phyloP scores from a whole-genome alignment of 2,329 filamentous ascomycete species.

The Acrodontium crateriforme region DNA sequence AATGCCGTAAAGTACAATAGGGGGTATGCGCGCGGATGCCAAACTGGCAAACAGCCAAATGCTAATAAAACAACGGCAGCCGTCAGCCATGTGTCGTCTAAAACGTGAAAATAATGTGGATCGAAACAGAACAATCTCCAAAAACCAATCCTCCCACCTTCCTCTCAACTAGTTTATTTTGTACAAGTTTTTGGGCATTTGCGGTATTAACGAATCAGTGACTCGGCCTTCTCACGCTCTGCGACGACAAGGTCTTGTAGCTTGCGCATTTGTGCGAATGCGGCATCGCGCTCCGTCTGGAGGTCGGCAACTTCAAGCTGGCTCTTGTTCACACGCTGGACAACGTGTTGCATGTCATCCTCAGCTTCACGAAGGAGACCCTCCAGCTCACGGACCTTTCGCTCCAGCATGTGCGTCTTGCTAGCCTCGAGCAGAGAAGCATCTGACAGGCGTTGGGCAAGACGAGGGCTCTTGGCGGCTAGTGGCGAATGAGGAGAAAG shows the following conservation, averaged over 20 bases:
- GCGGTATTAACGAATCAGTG: slow-evolving; percentile 9
- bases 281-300: slow-evolving; percentile 61
- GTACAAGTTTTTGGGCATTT: not conserved
- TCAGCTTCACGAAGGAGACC: slow-evolving; percentile 63
- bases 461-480: slow-evolving; percentile 29
- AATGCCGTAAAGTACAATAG: too few species aligned
- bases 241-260: slow-evolving; percentile 54
- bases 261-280: slow-evolving; percentile 54
- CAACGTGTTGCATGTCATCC: slow-evolving; percentile 70
- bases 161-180: too few species aligned
- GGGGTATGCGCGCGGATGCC: too few species aligned
- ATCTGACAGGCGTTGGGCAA: slow-evolving; percentile 28
- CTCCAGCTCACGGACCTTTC: slow-evolving; percentile 73
- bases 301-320: slow-evolving; percentile 73
- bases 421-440: slow-evolving; percentile 41
- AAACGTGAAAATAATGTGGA: too few species aligned
- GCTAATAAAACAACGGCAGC: too few species aligned
- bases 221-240: slow-evolving; percentile 47
- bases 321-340: slow-evolving; percentile 65
- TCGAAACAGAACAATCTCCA: too few species aligned
- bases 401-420: slow-evolving; percentile 61
- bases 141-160: too few species aligned
- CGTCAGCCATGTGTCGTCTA: too few species aligned
- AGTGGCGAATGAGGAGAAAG: slow-evolving; percentile 38
- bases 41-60: too few species aligned